phyloP scores from a whole-genome alignment of 2,329 filamentous ascomycete genomes.

The Chaetomiaceae sp. region DNA sequence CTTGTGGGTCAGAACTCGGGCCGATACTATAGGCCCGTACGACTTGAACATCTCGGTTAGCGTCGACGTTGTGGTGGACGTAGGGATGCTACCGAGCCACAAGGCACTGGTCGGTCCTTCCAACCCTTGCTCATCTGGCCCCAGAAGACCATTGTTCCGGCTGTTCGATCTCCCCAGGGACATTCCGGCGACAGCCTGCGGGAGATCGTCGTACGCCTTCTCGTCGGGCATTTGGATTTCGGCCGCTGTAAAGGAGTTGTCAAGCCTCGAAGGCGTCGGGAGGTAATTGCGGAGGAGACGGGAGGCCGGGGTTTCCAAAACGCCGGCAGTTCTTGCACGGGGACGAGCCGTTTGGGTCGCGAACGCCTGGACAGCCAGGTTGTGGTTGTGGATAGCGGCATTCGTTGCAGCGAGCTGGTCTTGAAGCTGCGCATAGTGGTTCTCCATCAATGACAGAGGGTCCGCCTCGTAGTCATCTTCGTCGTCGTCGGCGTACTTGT shows the following conservation, averaged over 20 bases:
- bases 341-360: slow-evolving; percentile 81
- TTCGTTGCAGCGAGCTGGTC: slow-evolving; percentile 61
- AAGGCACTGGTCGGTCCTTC: slow-evolving; percentile 89
- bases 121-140: slow-evolving; percentile 71
- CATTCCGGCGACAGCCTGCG: slow-evolving; percentile 78
- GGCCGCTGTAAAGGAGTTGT: slow-evolving; percentile 69
- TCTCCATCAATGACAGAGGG: slow-evolving; percentile 49
- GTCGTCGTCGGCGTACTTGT: slow-evolving; percentile 89
- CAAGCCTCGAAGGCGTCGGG: slow-evolving; percentile 66
- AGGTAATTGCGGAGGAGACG: slow-evolving; percentile 67
- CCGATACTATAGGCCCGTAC: slow-evolving; percentile 88
- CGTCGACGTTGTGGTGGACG: slow-evolving; percentile 93
- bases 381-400: slow-evolving; percentile 80
- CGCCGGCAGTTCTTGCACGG: slow-evolving; percentile 84
- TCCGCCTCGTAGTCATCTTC: slow-evolving; percentile 66
- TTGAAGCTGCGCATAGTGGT: slow-evolving; percentile 56
- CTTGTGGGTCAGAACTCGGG: slow-evolving; percentile 92
- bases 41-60: slow-evolving; percentile 90
- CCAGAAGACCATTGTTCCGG: slow-evolving; percentile 62
- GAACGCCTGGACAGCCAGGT: slow-evolving; percentile 88
- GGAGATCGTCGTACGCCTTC: slow-evolving; percentile 72
- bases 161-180: slow-evolving; percentile 64
- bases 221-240: slow-evolving; percentile 73
- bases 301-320: slow-evolving; percentile 73
- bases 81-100: slow-evolving; percentile 96